Conservation (phyloP, 75 land plant genomes). For the Cupressus sempervirens region DNA sequence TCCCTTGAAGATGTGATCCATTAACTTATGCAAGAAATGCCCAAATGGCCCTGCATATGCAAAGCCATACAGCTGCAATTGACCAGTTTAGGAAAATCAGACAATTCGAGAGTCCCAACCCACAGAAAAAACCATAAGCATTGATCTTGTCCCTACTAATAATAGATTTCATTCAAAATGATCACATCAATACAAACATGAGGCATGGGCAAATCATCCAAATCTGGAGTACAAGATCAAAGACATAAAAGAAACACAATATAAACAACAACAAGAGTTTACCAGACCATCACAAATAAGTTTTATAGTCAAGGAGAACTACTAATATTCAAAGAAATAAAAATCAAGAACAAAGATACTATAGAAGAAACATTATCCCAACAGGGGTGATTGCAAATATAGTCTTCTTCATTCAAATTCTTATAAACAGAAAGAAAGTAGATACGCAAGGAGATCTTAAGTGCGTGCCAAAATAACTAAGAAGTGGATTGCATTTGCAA, state of each 20-base stretch:
- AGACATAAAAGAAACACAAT: not conserved
- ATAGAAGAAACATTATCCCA: not conserved
- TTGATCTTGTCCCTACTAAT: not conserved
- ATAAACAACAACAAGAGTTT: not conserved
- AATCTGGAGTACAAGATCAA: not conserved
- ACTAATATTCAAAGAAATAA: not conserved
- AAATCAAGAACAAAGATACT: not conserved
- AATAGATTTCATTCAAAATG: not conserved
- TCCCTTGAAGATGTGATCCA: slow-evolving; percentile 75
- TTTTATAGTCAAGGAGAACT: not conserved
- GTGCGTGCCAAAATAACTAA: not conserved
- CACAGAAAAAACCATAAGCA: not conserved
- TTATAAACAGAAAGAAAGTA: not conserved
- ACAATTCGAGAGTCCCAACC: not conserved
- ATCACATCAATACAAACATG: not conserved
- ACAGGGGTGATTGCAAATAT: not conserved
- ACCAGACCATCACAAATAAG: not conserved
- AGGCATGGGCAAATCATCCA: not conserved
- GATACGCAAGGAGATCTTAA: not conserved
- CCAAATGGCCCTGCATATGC: slow-evolving; percentile 89
- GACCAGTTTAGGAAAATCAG: slow-evolving; percentile 3
- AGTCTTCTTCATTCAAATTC: not conserved
- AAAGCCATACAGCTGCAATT: slow-evolving; percentile 75
- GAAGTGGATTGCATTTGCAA: not conserved
- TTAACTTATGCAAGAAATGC: slow-evolving; percentile 73